Conservation (phyloP, 805 yeast species). For the Suhomyces canberraensis region DNA sequence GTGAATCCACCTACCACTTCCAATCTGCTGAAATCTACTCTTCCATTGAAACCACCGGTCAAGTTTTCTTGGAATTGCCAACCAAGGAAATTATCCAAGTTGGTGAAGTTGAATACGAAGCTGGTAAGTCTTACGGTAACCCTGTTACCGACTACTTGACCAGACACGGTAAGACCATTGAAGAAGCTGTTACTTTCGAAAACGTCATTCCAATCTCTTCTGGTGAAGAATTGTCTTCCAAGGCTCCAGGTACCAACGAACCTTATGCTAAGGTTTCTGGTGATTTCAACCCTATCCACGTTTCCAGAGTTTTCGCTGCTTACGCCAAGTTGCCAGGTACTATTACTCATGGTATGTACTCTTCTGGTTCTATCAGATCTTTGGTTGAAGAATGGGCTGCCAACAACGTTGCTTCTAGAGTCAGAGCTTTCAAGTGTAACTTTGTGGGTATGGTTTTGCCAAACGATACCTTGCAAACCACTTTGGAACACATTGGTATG, state of each 20-base stretch:
- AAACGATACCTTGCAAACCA: conserved; percentile 82
- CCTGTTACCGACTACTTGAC: conserved; percentile 93
- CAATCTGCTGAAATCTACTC: conserved; percentile 73
- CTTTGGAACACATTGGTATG: conserved; percentile 96
- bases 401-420: conserved; percentile 91
- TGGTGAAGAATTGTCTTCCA: conserved; percentile 57
- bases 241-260: conserved; percentile 94
- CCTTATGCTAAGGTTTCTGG: conserved; percentile 97
- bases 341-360: conserved; percentile 98
- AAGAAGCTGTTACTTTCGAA: conserved; percentile 89
- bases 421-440: conserved; percentile 85
- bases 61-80: conserved; percentile 82
- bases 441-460: conserved; percentile 98
- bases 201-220: conserved; percentile 82
- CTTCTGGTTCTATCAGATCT: conserved; percentile 92
- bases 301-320: conserved; percentile 87
- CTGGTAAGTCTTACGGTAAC: conserved; percentile 92
- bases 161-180: conserved; percentile 90
- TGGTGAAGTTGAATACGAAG: conserved; percentile 82
- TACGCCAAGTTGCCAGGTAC: conserved; percentile 96
- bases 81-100: conserved; percentile 84
- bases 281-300: conserved; percentile 98
- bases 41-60: conserved; percentile 80
- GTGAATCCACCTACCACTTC: conserved; percentile 78
- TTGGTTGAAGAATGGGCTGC: conserved; percentile 99